These are phyloP conservation scores for Triticum monococcum DNA, from an alignment of 176 grass and related monocot genomes.

Conservation along the genomic window DNA sequence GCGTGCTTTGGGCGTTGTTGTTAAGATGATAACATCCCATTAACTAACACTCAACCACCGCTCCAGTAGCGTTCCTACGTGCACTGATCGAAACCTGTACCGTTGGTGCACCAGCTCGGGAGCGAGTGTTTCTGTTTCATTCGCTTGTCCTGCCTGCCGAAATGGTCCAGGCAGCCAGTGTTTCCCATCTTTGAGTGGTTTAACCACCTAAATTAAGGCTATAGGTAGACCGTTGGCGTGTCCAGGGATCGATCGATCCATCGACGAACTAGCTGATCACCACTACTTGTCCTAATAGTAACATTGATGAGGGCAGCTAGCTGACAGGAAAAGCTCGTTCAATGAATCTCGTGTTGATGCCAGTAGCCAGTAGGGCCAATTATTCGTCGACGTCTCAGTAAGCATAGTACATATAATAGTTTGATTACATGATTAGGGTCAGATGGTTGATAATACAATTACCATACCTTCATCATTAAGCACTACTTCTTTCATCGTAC, in stretches of 20 bases:
- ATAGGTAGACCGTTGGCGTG: neutral
- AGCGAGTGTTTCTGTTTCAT: neutral
- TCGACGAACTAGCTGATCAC: neutral
- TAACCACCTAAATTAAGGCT: neutral
- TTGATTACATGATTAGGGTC: too few species aligned
- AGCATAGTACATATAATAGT: too few species aligned
- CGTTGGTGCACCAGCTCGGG: neutral
- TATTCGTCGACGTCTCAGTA: neutral
- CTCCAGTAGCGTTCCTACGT: neutral
- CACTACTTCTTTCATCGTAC: too few species aligned
- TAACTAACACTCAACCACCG: neutral
- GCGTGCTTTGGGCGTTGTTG: neutral
- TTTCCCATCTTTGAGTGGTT: neutral
- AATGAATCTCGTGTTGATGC: neutral
- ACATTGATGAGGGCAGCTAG: slow-evolving; percentile 31
- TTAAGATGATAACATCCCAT: neutral
- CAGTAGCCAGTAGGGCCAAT: neutral
- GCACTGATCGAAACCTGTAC: neutral
- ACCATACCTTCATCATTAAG: too few species aligned
- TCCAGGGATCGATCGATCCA: neutral
- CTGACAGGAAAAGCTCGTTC: slow-evolving; percentile 2
- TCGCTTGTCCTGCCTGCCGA: neutral
- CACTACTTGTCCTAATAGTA: neutral
- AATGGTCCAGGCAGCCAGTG: neutral
- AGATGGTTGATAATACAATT: too few species aligned